These are phyloP conservation scores for Diplocarpon rosae DNA, from an alignment of 2,329 filamentous ascomycete genomes.

Conservation along the genomic window DNA sequence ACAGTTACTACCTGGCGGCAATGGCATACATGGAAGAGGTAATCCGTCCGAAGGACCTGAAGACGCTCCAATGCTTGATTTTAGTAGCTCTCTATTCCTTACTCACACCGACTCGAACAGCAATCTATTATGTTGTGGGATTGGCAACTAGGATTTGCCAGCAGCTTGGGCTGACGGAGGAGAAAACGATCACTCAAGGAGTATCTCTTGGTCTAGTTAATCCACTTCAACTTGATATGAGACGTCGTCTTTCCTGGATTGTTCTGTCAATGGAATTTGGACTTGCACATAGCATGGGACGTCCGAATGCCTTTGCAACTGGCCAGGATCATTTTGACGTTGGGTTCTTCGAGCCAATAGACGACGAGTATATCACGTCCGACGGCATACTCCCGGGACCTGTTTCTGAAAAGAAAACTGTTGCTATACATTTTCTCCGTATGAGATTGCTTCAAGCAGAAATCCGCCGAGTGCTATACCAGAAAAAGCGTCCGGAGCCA, in stretches of 20 bases:
- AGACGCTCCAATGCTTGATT: slow-evolving; percentile 79
- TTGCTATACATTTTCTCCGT: slow-evolving; percentile 86
- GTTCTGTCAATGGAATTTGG: slow-evolving; percentile 82
- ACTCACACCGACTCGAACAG: slow-evolving; percentile 80
- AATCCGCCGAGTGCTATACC: slow-evolving; percentile 75
- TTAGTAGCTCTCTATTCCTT: slow-evolving; percentile 87
- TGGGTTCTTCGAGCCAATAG: slow-evolving; percentile 68
- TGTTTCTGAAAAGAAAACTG: slow-evolving; percentile 70
- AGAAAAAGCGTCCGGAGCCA: slow-evolving; percentile 68
- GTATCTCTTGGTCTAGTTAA: slow-evolving; percentile 46
- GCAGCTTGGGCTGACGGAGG: slow-evolving; percentile 76
- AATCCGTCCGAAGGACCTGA: slow-evolving; percentile 78
- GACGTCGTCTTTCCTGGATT: slow-evolving; percentile 78
- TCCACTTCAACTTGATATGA: slow-evolving; percentile 75
- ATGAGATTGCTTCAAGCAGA: slow-evolving; percentile 84
- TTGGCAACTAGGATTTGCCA: slow-evolving; percentile 81
- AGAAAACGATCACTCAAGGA: slow-evolving; percentile 68
- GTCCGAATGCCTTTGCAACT: slow-evolving; percentile 76
- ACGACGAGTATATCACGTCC: slow-evolving; percentile 72
- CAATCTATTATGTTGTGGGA: slow-evolving; percentile 87
- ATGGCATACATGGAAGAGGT: slow-evolving; percentile 75
- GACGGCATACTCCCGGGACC: slow-evolving; percentile 64
- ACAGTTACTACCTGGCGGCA: slow-evolving; percentile 88
- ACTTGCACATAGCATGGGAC: slow-evolving; percentile 75
- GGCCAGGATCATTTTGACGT: slow-evolving; percentile 76